Percentiles rank a stretch among this genome's conserved stretches.
Conservation (phyloP, 1,284 basidiomycete species). For the Sporisorium sorghi region DNA sequence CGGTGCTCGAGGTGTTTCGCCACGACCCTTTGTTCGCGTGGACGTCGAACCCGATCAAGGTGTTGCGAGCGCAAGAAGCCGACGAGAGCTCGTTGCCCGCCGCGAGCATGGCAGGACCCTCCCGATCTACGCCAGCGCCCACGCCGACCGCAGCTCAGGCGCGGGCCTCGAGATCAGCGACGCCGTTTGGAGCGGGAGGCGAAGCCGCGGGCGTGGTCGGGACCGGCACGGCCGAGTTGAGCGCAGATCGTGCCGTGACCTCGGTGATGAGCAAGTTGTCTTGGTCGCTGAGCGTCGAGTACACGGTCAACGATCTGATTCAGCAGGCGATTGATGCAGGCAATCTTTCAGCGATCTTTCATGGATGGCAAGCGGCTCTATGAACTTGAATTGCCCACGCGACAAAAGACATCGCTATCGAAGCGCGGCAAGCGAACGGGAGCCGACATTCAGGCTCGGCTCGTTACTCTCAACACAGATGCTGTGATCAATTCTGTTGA, state of each 20-base stretch:
- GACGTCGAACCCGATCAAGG: slow-evolving; percentile 70
- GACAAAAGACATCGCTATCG: background rate
- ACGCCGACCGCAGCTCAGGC: slow-evolving; percentile 8
- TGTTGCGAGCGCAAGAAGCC: slow-evolving; percentile 48
- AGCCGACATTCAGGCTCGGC: background rate
- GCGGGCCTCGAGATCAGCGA: slow-evolving; percentile 22
- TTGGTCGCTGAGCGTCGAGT: slow-evolving; percentile 86
- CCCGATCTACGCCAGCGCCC: slow-evolving; percentile 22
- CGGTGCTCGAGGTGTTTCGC: slow-evolving; percentile 95
- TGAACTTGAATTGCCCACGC: slow-evolving; percentile 11
- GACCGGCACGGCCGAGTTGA: slow-evolving; percentile 77
- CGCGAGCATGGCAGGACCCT: slow-evolving; percentile 1
- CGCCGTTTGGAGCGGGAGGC: slow-evolving; percentile 10
- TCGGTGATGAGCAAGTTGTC: slow-evolving; percentile 77
- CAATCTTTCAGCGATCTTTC: slow-evolving; percentile 83
- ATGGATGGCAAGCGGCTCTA: slow-evolving; percentile 58
- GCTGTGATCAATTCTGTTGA: background rate
- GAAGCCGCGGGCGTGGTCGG: slow-evolving; percentile 11
- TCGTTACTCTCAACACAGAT: background rate
- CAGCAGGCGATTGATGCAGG: slow-evolving; percentile 83
- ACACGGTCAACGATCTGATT: slow-evolving; percentile 91
- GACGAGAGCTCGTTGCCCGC: slow-evolving; percentile 26
- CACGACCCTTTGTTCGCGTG: slow-evolving; percentile 94
- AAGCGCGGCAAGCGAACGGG: background rate
- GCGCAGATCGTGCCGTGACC: slow-evolving; percentile 85